phyloP scores from a whole-genome alignment of 495 filamentous ascomycete genomes.

The Lepraria neglecta region DNA sequence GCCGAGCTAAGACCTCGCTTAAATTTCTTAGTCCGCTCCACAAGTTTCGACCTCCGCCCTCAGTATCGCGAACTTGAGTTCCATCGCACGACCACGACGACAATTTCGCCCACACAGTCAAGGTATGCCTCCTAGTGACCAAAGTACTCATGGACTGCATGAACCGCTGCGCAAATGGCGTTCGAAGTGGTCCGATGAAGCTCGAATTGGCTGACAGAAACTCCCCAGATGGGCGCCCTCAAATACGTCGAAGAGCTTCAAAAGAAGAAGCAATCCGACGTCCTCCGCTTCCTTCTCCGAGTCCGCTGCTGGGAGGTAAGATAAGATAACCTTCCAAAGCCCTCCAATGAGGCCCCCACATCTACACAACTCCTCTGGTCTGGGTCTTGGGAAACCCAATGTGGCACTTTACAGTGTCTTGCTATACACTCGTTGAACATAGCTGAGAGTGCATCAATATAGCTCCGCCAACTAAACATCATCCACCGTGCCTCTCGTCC shows the following conservation, averaged over 20 bases:
- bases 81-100: background rate
- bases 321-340: conserved; percentile 38
- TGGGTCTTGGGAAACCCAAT: conserved; percentile 20
- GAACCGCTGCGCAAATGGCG: background rate
- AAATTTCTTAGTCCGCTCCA: conserved; percentile 3
- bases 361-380: background rate
- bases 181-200: background rate
- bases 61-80: conserved; percentile 8
- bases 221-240: conserved; percentile 74
- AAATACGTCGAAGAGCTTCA: conserved; percentile 99
- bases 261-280: conserved; percentile 99
- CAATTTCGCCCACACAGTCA: background rate
- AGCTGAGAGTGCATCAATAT: conserved; percentile 99
- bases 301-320: conserved; percentile 99
- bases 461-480: conserved; percentile 97
- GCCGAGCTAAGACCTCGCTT: conserved; percentile 5
- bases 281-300: conserved; percentile 97
- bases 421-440: conserved; percentile 99
- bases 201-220: conserved; percentile 24
- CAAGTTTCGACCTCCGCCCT: background rate
- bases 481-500: conserved; percentile 98
- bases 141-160: conserved; percentile 5
- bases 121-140: conserved; percentile 11
- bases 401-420: conserved; percentile 45
- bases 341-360: conserved; percentile 28